These are phyloP conservation scores for Fusarium oligoseptatum DNA, from an alignment of 2,329 filamentous ascomycete genomes.

Conservation along the genomic window DNA sequence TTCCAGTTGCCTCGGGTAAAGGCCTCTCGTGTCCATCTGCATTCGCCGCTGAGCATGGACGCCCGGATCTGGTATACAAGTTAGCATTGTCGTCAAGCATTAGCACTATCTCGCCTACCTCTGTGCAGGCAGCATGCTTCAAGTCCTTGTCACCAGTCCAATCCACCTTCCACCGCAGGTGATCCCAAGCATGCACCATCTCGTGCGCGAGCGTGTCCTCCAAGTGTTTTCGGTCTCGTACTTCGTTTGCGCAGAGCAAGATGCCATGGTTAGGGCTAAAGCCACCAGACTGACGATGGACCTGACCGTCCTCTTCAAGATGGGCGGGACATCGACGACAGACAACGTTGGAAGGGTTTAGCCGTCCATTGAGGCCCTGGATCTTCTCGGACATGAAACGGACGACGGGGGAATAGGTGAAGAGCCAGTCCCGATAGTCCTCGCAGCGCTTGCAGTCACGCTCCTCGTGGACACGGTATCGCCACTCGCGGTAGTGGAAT, in stretches of 20 bases:
- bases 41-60: slow-evolving; percentile 93
- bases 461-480: slow-evolving; percentile 81
- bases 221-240: slow-evolving; percentile 82
- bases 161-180: slow-evolving; percentile 91
- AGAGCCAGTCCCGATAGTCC: slow-evolving; percentile 83
- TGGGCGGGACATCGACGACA: slow-evolving; percentile 82
- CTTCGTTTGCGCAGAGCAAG: slow-evolving; percentile 91
- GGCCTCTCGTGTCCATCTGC: slow-evolving; percentile 88
- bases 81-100: background rate
- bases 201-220: slow-evolving; percentile 97
- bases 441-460: slow-evolving; percentile 87
- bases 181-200: slow-evolving; percentile 98
- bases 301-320: slow-evolving; percentile 68
- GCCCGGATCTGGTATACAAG: slow-evolving; percentile 79
- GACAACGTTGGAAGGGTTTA: slow-evolving; percentile 81
- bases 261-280: slow-evolving; percentile 92
- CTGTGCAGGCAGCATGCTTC: slow-evolving; percentile 92
- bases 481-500: slow-evolving; percentile 82
- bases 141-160: slow-evolving; percentile 78
- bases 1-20: slow-evolving; percentile 88
- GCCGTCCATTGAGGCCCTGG: slow-evolving; percentile 79
- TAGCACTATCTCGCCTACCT: slow-evolving; percentile 67
- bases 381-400: slow-evolving; percentile 90
- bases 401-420: slow-evolving; percentile 87
- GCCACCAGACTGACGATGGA: slow-evolving; percentile 79